Evolutionary conservation across 208 protist species (phyloP), one percentile per base, ranked within the genome.

Genomic region (Leishmania gerbilli): DNA sequence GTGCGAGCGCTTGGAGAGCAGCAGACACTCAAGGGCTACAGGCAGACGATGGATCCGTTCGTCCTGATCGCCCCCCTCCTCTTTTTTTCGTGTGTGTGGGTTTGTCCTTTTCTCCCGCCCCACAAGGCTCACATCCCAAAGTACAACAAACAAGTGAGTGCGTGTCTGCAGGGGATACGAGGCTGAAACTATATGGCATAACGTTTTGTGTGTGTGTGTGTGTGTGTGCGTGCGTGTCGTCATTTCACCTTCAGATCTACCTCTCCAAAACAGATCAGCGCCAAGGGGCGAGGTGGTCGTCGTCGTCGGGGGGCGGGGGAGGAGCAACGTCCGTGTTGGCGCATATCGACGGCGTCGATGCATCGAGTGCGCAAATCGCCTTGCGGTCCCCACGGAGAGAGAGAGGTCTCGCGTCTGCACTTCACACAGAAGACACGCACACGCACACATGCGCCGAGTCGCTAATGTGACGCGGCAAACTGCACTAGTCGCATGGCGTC

Each of bases 401-500:
- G 62, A 68, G 62, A 42, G 15, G 31, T 21, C 31, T 40, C 13
- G 31, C 15, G 62, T 19, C 34, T 9, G 27, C 51, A 3, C 34
- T n/a, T 21, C 42, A 27, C 45, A 53, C 58, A 8, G 27, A 68
- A 68, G 62, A 68, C 21, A 72, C 3, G 17, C 40, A 17, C 67
- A 24, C 37, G 9, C 72, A 53, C 9, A 15, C 45, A 69, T 34
- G 21, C n/a, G 37, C 24, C 74, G 19, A 64, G 2, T n/a, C n/a
- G 60, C 60, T 64, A 86, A 21, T 76, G 75, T 17, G 83, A 84
- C 47, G 76, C 69, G 24, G 71, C 82, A 72, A 86, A 89, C 21
- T 83, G 62, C 49, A 87, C 27, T 2, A 89, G 79, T 27, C 72
- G 65, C 82, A 84, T 76, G 8, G 79, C 76, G 13, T 79, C 71